phyloP scores from a whole-genome alignment of 202 grass and related monocot genomes.

The Panicum virgatum region DNA sequence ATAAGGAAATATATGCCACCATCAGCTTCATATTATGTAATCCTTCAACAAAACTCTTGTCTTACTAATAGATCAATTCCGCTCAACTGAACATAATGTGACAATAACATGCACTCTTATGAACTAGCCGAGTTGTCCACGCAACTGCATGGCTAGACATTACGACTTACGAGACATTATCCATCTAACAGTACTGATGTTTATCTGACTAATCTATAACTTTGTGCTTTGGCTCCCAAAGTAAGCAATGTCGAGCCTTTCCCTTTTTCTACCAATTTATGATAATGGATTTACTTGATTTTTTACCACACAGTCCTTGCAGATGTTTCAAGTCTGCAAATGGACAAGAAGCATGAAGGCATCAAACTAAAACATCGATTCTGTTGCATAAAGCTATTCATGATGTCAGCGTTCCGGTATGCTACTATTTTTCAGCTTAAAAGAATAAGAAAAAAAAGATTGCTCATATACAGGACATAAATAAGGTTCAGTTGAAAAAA shows the following conservation, averaged over 20 bases:
- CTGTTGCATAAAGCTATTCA: slow-evolving; percentile 23
- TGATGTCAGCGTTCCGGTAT: neutral
- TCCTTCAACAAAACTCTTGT: slow-evolving; percentile 11
- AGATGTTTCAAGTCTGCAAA: slow-evolving; percentile 2
- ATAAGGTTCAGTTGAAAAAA: slow-evolving; percentile 24
- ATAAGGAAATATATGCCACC: slow-evolving; percentile 17
- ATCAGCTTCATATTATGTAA: neutral
- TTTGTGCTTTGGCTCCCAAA: neutral
- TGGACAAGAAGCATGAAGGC: neutral
- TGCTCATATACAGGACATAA: neutral
- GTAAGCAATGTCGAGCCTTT: neutral
- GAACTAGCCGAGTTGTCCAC: too few relatives aligned
- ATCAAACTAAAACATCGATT: slow-evolving; percentile 14
- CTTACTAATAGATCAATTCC: neutral
- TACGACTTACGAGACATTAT: neutral
- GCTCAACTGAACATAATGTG: neutral
- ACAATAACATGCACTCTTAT: neutral
- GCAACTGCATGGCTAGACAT: neutral
- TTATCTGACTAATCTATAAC: neutral
- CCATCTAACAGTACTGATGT: neutral
- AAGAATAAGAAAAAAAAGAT: neutral
- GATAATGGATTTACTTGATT: neutral
- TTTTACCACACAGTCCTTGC: neutral
- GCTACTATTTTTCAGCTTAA: slow-evolving; percentile 24
- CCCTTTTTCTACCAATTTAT: neutral